phyloP scores from a whole-genome alignment of 345 rosid genomes.

The Eucalyptus curtisii region DNA sequence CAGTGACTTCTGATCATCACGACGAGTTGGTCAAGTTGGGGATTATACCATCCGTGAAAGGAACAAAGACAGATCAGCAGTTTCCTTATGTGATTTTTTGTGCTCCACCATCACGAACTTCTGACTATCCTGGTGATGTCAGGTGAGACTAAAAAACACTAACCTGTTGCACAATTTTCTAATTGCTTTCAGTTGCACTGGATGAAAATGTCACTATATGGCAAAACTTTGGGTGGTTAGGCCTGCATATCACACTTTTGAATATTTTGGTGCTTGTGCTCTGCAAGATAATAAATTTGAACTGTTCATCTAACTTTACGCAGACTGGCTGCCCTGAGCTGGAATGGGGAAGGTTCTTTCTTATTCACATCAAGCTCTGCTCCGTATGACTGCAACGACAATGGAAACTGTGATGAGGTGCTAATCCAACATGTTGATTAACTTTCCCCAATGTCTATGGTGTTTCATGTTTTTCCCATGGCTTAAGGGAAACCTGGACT shows the following conservation, averaged over 20 bases:
- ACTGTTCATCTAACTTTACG: neutral
- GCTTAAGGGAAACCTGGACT: neutral
- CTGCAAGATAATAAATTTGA: neutral
- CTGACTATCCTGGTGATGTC: slow-evolving; percentile 75
- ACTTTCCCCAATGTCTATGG: neutral
- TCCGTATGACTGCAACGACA: slow-evolving; percentile 65
- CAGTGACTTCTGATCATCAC: slow-evolving; percentile 71
- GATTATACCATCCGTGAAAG: slow-evolving; percentile 63
- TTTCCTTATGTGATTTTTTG: slow-evolving; percentile 80
- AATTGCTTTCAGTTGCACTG: neutral
- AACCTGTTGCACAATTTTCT: neutral
- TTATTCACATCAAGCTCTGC: slow-evolving; percentile 90
- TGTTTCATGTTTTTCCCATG: neutral
- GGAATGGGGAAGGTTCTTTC: slow-evolving; percentile 90
- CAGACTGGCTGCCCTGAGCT: slow-evolving; percentile 79
- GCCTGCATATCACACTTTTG: neutral
- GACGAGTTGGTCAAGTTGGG: slow-evolving; percentile 67
- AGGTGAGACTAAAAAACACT: slow-evolving; percentile 22
- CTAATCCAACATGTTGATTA: neutral
- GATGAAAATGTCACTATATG: neutral
- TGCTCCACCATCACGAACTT: slow-evolving; percentile 83
- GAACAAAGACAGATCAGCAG: slow-evolving; percentile 17
- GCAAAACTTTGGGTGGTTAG: neutral
- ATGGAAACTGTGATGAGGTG: slow-evolving; percentile 85
- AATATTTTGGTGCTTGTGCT: neutral